These are phyloP conservation scores for Azolla pinnata DNA, from an alignment of 75 land plant species.

Conservation along the genomic window DNA sequence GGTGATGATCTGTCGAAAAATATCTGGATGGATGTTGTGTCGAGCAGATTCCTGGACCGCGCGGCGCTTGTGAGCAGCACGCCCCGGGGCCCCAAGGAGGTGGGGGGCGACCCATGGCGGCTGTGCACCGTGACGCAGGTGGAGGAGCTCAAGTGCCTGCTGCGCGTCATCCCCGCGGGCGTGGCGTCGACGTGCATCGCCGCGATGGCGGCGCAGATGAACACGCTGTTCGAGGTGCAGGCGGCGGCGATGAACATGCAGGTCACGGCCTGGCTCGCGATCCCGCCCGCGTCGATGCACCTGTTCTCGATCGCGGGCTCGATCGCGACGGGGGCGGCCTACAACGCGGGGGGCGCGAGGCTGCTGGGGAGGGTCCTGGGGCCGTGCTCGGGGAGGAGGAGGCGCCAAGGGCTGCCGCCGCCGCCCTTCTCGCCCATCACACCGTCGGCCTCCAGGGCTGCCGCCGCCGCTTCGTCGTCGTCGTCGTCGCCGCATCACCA, in stretches of 20 bases:
- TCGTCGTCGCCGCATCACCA: no score
- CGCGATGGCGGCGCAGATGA: slow-evolving; percentile 16
- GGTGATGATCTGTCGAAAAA: background rate
- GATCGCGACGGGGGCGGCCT: slow-evolving; percentile 15
- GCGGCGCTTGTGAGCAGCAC: no score
- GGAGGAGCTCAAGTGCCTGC: slow-evolving; percentile 28
- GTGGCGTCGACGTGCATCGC: slow-evolving; percentile 19
- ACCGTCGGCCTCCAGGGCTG: no score
- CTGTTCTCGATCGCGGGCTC: slow-evolving; percentile 12
- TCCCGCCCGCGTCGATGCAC: slow-evolving; percentile 19
- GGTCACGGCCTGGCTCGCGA: background rate
- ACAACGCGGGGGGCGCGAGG: slow-evolving; percentile 12
- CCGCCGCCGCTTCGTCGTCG: no score
- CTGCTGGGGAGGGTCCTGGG: slow-evolving; percentile 25
- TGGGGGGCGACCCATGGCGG: no score
- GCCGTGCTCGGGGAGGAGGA: slow-evolving; percentile 7
- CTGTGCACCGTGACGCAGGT: slow-evolving; percentile 30
- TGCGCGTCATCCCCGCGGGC: slow-evolving; percentile 19
- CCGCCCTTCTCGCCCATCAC: no score
- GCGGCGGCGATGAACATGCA: slow-evolving; percentile 19
- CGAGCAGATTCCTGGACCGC: slow-evolving; percentile 23
- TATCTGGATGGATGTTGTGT: background rate
- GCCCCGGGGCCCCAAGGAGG: no score
- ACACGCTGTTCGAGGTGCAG: slow-evolving; percentile 24
- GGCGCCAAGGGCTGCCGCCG: no score